These are phyloP conservation scores for Aspergillus transmontanensis DNA, from an alignment of 2,329 filamentous ascomycete genomes.

Conservation along the genomic window DNA sequence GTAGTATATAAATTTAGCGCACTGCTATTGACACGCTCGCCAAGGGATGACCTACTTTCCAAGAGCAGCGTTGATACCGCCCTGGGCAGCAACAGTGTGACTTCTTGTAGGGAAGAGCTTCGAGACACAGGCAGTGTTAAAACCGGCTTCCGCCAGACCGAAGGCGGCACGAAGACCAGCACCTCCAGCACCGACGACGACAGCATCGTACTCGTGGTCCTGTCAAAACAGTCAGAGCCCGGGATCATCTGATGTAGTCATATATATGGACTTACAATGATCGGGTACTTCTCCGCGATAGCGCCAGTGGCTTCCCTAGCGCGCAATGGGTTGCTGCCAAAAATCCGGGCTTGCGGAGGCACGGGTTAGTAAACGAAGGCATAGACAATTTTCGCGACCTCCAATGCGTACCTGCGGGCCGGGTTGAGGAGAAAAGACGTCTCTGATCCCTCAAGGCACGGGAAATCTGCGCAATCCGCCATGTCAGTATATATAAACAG, in stretches of 20 bases:
- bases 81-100: slow-evolving; percentile 69
- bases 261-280: slow-evolving; percentile 69
- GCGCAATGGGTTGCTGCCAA: slow-evolving; percentile 80
- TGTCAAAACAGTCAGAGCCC: slow-evolving; percentile 41
- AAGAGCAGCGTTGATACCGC: slow-evolving; percentile 58
- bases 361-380: slow-evolving; percentile 26
- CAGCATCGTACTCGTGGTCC: slow-evolving; percentile 98
- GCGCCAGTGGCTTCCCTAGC: slow-evolving; percentile 91
- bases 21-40: slow-evolving; percentile 3
- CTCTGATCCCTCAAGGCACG: slow-evolving; percentile 64
- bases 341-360: slow-evolving; percentile 69
- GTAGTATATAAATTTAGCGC: slow-evolving; percentile 22
- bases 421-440: slow-evolving; percentile 84
- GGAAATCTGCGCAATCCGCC: slow-evolving; percentile 57
- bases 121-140: slow-evolving; percentile 66
- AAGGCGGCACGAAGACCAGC: slow-evolving; percentile 66
- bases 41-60: slow-evolving; percentile 40
- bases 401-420: slow-evolving; percentile 68
- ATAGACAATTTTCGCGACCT: slow-evolving; percentile 18
- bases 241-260: not conserved
- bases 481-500: slow-evolving; percentile 28
- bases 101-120: slow-evolving; percentile 66
- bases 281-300: slow-evolving; percentile 86
- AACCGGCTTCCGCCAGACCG: slow-evolving; percentile 64
- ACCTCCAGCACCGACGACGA: slow-evolving; percentile 73